Percentiles rank a stretch among this genome's conserved stretches.
Evolutionary conservation across 1,284 basidiomycete genomes (phyloP).

Genomic region (Ustilago trichophora): DNA sequence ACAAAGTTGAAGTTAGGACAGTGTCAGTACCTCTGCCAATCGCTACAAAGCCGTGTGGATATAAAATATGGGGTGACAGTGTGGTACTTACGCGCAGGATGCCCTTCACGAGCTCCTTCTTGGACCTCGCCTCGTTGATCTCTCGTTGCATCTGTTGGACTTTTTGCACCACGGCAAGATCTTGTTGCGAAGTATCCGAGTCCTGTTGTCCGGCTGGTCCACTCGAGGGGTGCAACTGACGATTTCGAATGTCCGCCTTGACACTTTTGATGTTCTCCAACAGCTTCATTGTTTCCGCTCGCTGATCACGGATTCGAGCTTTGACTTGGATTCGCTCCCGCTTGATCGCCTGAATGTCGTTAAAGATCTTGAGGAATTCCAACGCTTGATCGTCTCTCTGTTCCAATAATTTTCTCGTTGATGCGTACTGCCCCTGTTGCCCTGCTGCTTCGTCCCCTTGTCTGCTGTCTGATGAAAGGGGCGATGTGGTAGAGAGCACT

Average conservation of each 20-base stretch:
- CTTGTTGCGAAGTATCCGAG: conserved; percentile 26
- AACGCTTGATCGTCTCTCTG: conserved; percentile 42
- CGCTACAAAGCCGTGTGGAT: no score
- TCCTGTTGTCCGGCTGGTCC: conserved; percentile 1
- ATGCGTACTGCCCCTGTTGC: conserved; percentile 12
- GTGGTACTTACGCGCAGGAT: no score
- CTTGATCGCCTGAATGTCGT: conserved; percentile 22
- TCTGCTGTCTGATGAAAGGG: neutral
- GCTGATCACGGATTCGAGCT: conserved; percentile 21
- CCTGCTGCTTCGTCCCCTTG: conserved; percentile 1
- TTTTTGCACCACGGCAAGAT: conserved; percentile 20
- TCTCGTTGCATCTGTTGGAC: conserved; percentile 37
- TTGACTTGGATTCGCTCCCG: conserved; percentile 23
- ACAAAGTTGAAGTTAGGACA: no score
- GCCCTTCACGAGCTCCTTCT: conserved; percentile 48
- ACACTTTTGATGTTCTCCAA: conserved; percentile 32
- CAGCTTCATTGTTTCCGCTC: conserved; percentile 26
- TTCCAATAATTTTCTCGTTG: conserved; percentile 39
- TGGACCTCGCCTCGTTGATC: conserved; percentile 40
- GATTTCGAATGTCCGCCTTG: conserved; percentile 36
- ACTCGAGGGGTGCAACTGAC: conserved; percentile 25
- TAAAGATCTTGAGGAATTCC: conserved; percentile 35
- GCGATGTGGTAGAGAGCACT: conserved; percentile 26
- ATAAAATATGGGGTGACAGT: no score
- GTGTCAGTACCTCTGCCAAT: no score